A percentile compares a stretch with the other conserved stretches of the same genome.
These are phyloP conservation scores for Vitis hybrid DNA, from an alignment of 177 flowering plant genomes.

Conservation along the genomic window DNA sequence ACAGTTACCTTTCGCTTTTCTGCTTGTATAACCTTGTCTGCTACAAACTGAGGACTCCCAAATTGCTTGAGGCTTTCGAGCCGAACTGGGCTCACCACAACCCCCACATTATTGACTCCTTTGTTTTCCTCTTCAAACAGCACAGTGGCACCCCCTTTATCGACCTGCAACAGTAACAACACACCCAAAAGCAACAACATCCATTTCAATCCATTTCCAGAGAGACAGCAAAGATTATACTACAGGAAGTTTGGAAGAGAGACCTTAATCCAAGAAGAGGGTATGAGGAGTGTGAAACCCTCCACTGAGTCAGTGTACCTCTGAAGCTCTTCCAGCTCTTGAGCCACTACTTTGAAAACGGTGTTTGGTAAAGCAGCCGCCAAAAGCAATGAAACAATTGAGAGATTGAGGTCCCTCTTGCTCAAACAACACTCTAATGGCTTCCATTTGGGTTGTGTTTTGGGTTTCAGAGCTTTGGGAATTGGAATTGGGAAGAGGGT, in stretches of 20 bases:
- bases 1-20: conserved; percentile 79
- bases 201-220: background rate
- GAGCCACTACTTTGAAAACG: conserved; percentile 9
- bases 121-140: conserved; percentile 72
- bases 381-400: conserved; percentile 27
- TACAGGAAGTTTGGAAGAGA: background rate
- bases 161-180: conserved; percentile 50
- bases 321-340: conserved; percentile 36
- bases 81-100: conserved; percentile 87
- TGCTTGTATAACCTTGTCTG: conserved; percentile 86
- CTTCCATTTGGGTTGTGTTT: no score
- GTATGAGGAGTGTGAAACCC: conserved; percentile 85
- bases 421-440: conserved; percentile 6
- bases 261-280: conserved; percentile 80
- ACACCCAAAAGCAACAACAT: background rate
- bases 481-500: no score
- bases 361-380: conserved; percentile 18
- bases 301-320: conserved; percentile 67
- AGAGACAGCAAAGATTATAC: background rate
- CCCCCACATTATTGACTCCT: conserved; percentile 75
- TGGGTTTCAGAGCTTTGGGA: no score
- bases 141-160: conserved; percentile 88
- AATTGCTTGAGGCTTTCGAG: conserved; percentile 66
- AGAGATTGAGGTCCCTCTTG: conserved; percentile 36
- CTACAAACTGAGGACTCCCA: conserved; percentile 85